Conservation (phyloP, 345 rosid species). For the Gossypioides kirkii region DNA sequence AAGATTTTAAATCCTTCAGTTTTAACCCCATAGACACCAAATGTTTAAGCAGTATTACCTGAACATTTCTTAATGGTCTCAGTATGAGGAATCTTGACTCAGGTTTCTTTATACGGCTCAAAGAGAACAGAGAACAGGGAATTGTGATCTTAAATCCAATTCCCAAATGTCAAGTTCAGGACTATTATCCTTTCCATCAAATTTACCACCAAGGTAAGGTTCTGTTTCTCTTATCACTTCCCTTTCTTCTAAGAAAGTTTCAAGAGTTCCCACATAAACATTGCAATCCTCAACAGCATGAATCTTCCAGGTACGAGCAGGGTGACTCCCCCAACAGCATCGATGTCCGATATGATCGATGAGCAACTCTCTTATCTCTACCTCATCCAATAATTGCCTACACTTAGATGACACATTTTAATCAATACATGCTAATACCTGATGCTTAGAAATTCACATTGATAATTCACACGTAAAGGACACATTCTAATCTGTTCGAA, state of each 20-base stretch:
- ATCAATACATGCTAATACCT: no score
- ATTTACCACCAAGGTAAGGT: constrained; percentile 43
- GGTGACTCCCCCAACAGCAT: no score
- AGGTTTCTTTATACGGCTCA: constrained; percentile 53
- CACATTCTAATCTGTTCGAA: not conserved
- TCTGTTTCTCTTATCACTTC: constrained; percentile 45
- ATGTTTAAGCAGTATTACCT: constrained; percentile 32
- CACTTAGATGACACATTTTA: no score
- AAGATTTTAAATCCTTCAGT: not conserved
- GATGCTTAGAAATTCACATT: not conserved
- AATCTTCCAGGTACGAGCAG: constrained; percentile 75
- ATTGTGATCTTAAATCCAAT: constrained; percentile 66
- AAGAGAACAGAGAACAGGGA: constrained; percentile 78
- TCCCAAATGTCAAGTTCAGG: constrained; percentile 74
- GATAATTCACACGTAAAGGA: constrained; percentile 38
- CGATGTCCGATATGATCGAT: no score
- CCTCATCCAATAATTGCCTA: no score
- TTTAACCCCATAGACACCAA: not conserved
- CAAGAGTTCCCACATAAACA: constrained; percentile 87
- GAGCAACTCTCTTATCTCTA: no score
- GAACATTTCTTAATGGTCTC: constrained; percentile 72
- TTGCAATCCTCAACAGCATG: constrained; percentile 81
- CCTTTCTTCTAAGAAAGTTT: constrained; percentile 39
- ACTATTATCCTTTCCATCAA: constrained; percentile 46
- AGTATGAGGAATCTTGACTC: constrained; percentile 52